These are phyloP conservation scores for Daedaleopsis sinensis DNA, from an alignment of 768 basidiomycete species.

Conservation along the genomic window DNA sequence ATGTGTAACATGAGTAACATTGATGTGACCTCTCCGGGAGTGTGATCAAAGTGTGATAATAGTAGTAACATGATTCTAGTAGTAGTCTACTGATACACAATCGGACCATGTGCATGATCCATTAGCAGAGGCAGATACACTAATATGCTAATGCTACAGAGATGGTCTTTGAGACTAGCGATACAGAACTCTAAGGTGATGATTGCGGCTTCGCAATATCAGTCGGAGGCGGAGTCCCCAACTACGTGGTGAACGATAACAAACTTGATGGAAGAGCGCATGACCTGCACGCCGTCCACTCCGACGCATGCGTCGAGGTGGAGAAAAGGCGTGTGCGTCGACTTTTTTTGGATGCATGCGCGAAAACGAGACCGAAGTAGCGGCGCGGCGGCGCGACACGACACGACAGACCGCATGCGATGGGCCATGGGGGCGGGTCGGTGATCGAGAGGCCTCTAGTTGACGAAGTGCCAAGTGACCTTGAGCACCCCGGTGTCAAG, in stretches of 20 bases:
- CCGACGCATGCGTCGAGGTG: slow-evolving; percentile 4
- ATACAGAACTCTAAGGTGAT: not conserved
- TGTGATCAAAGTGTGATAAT: no score
- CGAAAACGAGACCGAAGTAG: not conserved
- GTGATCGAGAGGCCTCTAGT: not conserved
- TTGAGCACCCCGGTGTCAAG: slow-evolving; percentile 52
- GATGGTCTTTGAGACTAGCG: slow-evolving; percentile 9
- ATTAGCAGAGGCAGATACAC: slow-evolving; percentile 12
- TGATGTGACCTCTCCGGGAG: slow-evolving; percentile 3
- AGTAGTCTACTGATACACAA: slow-evolving; percentile 2
- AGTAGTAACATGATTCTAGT: no score
- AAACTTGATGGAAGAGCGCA: not conserved
- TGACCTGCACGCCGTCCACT: slow-evolving; percentile 1
- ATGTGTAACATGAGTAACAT: slow-evolving; percentile 1
- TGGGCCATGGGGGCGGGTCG: no score
- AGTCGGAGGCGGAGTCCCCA: no score
- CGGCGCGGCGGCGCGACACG: no score
- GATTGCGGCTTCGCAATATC: no score
- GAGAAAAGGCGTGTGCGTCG: not conserved
- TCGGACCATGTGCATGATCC: slow-evolving; percentile 13
- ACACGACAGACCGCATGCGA: not conserved
- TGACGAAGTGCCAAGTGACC: slow-evolving; percentile 60
- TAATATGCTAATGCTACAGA: slow-evolving; percentile 12
- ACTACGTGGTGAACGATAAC: no score
- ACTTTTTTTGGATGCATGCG: not conserved